phyloP scores from a whole-genome alignment of 2,329 filamentous ascomycete genomes.

The Stromatinia cepivora region DNA sequence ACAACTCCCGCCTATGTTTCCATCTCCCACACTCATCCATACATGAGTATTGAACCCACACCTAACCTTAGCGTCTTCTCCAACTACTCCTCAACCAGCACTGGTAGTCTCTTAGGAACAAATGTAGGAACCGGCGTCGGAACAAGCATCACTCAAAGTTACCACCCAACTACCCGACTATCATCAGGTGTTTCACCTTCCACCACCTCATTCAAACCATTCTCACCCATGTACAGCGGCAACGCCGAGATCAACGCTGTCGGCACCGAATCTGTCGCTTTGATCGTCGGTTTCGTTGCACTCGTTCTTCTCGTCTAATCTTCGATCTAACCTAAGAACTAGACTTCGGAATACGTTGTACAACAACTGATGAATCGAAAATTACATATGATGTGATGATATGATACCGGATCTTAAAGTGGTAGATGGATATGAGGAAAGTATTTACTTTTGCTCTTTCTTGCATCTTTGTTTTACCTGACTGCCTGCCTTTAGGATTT shows the following conservation, averaged over 20 bases:
- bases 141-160: neutral
- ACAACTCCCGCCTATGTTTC: neutral
- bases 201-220: too few relatives aligned
- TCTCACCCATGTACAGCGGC: neutral
- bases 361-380: neutral
- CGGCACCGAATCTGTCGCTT: neutral
- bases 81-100: neutral
- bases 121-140: neutral
- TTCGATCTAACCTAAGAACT: neutral
- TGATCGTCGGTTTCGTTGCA: neutral
- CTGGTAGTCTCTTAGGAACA: neutral
- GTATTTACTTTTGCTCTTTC: neutral
- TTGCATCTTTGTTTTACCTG: slow-evolving; percentile 6
- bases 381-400: neutral
- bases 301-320: slow-evolving; percentile 1
- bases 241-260: neutral
- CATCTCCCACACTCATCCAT: neutral
- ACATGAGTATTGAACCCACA: slow-evolving; percentile 1
- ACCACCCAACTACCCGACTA: neutral
- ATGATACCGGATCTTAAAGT: neutral
- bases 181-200: neutral
- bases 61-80: neutral
- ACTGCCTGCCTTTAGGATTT: slow-evolving; percentile 1
- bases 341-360: neutral
- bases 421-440: neutral